phyloP scores from a whole-genome alignment of 1,284 basidiomycete species.

The Salmacisia buchloeana region DNA sequence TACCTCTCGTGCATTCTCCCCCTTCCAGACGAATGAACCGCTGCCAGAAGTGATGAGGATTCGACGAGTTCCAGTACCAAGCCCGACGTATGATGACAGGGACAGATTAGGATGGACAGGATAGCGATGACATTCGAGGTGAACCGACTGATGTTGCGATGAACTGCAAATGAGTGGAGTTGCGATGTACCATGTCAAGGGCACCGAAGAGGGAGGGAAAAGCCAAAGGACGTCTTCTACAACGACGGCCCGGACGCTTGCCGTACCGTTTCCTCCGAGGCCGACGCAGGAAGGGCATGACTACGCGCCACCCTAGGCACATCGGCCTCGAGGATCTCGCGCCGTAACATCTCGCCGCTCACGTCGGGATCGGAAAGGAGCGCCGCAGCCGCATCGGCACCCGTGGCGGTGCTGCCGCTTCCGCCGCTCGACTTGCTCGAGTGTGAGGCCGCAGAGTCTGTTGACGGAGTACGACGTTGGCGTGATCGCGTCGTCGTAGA shows the following conservation, averaged over 20 bases:
- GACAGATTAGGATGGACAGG: no score
- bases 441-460: background rate
- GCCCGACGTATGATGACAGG: no score
- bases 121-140: no score
- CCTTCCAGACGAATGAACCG: no score
- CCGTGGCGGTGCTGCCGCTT: background rate
- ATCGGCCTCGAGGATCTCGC: conserved; percentile 25
- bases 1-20: no score
- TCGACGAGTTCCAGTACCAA: no score
- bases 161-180: no score
- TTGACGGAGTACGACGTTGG: background rate
- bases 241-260: background rate
- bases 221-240: no score
- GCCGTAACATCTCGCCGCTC: conserved; percentile 32
- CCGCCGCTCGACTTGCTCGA: conserved; percentile 1
- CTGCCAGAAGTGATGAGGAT: no score
- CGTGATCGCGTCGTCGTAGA: background rate
- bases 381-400: background rate
- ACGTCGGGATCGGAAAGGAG: conserved; percentile 9
- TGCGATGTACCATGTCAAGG: no score
- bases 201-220: no score
- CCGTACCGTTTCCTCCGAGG: background rate
- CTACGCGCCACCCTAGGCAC: conserved; percentile 2
- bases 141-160: no score
- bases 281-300: background rate